Evolutionary conservation across 2,329 filamentous ascomycete genomes (phyloP).

Genomic region (Penicillium aurantiogriseum): DNA sequence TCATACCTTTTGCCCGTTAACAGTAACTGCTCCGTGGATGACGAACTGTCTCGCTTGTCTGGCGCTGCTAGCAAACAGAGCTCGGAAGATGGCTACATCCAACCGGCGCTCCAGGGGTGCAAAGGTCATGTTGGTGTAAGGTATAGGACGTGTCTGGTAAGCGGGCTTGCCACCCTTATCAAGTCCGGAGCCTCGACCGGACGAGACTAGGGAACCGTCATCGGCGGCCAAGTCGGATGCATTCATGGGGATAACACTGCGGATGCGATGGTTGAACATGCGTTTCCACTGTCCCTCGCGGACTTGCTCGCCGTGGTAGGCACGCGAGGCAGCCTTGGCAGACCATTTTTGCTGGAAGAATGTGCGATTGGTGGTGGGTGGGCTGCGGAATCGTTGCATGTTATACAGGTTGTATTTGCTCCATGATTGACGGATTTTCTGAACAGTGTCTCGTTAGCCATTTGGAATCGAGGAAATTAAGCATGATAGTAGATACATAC

Average conservation of each 20-base stretch:
- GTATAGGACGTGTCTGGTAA: constrained; percentile 53
- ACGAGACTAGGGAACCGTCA: constrained; percentile 80
- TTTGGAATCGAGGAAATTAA: neutral
- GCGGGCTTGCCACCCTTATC: constrained; percentile 33
- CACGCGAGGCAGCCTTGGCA: constrained; percentile 78
- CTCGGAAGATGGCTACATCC: constrained; percentile 91
- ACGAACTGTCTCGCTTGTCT: constrained; percentile 93
- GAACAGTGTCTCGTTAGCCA: constrained; percentile 16
- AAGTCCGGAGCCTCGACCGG: constrained; percentile 76
- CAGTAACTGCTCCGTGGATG: constrained; percentile 86
- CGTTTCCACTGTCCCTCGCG: constrained; percentile 90
- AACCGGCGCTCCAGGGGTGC: constrained; percentile 85
- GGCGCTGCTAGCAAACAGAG: constrained; percentile 89
- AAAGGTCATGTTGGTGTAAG: constrained; percentile 96
- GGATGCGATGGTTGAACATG: constrained; percentile 81
- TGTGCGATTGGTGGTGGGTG: constrained; percentile 54
- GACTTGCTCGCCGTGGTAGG: constrained; percentile 93
- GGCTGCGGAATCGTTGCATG: constrained; percentile 57
- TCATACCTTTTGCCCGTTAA: constrained; percentile 89
- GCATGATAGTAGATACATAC: constrained; percentile 28
- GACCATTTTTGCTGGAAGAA: constrained; percentile 99
- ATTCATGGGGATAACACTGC: constrained; percentile 82
- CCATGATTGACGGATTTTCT: constrained; percentile 96
- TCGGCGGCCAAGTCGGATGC: constrained; percentile 72
- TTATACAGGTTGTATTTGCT: constrained; percentile 98